Conservation (phyloP, 2,329 filamentous ascomycete genomes). For the Emergomyces pasteurianus region DNA sequence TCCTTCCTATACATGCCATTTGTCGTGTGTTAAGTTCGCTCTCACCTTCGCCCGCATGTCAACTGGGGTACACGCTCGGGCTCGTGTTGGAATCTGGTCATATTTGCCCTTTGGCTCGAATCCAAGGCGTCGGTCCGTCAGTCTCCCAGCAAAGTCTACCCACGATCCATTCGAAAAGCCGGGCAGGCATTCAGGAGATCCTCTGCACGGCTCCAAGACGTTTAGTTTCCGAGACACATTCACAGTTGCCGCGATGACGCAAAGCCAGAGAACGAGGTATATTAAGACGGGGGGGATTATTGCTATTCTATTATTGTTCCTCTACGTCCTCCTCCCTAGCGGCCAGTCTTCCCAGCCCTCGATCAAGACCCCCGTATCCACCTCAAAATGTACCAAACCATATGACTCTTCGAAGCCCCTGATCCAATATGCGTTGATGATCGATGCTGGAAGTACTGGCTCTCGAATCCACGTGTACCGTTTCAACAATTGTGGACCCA, state of each 20-base stretch:
- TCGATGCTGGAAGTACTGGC: slow-evolving; percentile 94
- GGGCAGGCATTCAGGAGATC: slow-evolving; percentile 29
- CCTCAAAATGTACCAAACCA: slow-evolving; percentile 67
- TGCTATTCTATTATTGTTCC: slow-evolving; percentile 44
- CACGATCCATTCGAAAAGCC: slow-evolving; percentile 37
- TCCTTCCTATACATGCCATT: not conserved
- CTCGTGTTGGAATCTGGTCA: slow-evolving; percentile 41
- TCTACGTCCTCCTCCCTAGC: slow-evolving; percentile 42
- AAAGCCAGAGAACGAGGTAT: slow-evolving; percentile 48
- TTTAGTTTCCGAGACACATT: slow-evolving; percentile 30
- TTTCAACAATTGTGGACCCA: slow-evolving; percentile 95
- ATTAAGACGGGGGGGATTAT: slow-evolving; percentile 52
- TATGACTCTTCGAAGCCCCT: slow-evolving; percentile 81
- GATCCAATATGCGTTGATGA: slow-evolving; percentile 96
- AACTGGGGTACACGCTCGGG: slow-evolving; percentile 40
- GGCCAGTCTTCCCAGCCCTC: slow-evolving; percentile 11
- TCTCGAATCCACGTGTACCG: slow-evolving; percentile 97
- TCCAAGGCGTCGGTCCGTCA: slow-evolving; percentile 42
- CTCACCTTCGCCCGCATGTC: slow-evolving; percentile 37
- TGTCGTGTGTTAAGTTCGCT: not conserved
- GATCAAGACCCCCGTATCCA: slow-evolving; percentile 19
- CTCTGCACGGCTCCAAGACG: slow-evolving; percentile 22
- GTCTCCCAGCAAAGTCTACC: slow-evolving; percentile 33
- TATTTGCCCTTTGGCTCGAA: slow-evolving; percentile 37
- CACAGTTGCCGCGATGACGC: slow-evolving; percentile 43